Conservation (phyloP, 2,329 filamentous ascomycete genomes). For the Alternaria sp. region DNA sequence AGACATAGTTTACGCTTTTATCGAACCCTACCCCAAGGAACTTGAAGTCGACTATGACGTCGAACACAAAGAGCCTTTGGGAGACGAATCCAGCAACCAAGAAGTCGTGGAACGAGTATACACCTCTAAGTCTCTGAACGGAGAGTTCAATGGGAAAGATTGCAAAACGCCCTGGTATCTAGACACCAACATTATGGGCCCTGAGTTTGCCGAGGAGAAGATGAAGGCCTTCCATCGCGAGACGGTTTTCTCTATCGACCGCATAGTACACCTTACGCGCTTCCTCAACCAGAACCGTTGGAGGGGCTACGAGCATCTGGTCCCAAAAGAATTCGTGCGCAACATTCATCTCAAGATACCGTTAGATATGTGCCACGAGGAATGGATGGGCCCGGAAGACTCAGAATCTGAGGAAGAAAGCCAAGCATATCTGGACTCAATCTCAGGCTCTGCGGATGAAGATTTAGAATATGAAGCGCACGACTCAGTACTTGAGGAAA, state of each 20-base stretch:
- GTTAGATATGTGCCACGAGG: neutral
- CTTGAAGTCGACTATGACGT: neutral
- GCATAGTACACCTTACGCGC: neutral
- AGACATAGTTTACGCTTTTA: neutral
- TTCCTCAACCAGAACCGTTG: neutral
- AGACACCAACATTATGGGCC: neutral
- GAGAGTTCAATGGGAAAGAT: neutral
- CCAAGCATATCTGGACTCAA: neutral
- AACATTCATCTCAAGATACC: neutral
- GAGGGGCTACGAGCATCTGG: neutral
- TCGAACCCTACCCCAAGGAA: neutral
- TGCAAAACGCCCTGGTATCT: neutral
- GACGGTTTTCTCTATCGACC: neutral
- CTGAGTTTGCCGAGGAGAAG: neutral
- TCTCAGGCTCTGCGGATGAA: neutral
- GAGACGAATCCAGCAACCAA: neutral
- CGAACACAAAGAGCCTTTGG: neutral
- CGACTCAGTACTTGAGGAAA: neutral
- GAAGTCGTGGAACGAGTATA: neutral
- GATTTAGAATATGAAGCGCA: neutral
- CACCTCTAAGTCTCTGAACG: neutral
- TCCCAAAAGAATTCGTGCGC: neutral
- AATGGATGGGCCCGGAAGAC: neutral
- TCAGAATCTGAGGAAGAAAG: neutral
- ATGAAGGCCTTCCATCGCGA: neutral